Percentiles rank a stretch among this genome's conserved stretches.
Evolutionary conservation across 805 yeast genomes (phyloP).

Genomic region (Candida anglica): DNA sequence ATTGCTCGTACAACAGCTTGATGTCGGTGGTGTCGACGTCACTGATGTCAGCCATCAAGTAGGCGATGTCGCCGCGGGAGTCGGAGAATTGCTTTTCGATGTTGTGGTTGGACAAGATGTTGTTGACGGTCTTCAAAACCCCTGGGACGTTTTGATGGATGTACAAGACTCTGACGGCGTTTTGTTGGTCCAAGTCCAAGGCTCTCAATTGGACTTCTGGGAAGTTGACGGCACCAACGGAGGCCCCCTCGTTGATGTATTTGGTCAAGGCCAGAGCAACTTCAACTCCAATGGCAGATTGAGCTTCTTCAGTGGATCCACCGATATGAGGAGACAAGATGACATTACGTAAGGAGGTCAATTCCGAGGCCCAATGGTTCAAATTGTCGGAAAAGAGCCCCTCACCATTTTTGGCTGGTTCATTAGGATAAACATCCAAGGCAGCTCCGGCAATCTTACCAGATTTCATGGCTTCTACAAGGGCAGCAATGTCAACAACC

Average conservation of each 20-base stretch:
- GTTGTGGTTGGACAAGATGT: conserved; percentile 89
- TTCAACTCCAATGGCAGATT: conserved; percentile 94
- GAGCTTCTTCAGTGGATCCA: conserved; percentile 99
- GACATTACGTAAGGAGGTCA: conserved; percentile 77
- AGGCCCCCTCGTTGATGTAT: conserved; percentile 93
- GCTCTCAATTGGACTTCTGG: conserved; percentile 95
- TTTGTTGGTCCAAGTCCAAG: conserved; percentile 79
- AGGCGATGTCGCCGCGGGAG: conserved; percentile 92
- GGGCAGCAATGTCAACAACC: conserved; percentile 93
- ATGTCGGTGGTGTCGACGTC: conserved; percentile 81
- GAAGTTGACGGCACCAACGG: conserved; percentile 96
- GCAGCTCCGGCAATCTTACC: conserved; percentile 98
- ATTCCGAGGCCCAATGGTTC: conserved; percentile 81
- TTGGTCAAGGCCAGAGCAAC: conserved; percentile 82
- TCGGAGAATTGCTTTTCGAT: conserved; percentile 98
- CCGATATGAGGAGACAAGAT: conserved; percentile 97
- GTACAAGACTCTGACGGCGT: conserved; percentile 88
- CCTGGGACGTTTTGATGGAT: conserved; percentile 98
- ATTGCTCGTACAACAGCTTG: conserved; percentile 75
- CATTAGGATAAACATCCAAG: conserved; percentile 92
- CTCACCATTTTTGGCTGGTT: conserved; percentile 96
- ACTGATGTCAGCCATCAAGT: conserved; percentile 95
- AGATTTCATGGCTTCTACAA: conserved; percentile 83
- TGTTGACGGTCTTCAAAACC: conserved; percentile 95
- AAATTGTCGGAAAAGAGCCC: conserved; percentile 66